Evolutionary conservation across 768 basidiomycete genomes (phyloP), one percentile per base, ranked within the genome.

Genomic region (Tylopilus sp.): DNA sequence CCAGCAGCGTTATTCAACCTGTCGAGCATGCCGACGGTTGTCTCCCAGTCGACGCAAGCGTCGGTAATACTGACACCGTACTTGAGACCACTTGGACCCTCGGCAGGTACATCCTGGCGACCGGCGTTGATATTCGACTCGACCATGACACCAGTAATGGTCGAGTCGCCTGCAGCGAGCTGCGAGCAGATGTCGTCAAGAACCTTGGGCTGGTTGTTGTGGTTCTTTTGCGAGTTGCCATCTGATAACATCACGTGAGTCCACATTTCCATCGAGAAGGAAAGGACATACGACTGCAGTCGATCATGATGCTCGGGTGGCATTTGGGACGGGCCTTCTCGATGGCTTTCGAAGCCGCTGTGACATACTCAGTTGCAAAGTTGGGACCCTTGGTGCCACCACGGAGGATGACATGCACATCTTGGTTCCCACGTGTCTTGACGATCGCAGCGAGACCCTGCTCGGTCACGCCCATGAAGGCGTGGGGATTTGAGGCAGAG

Each of bases 141-240:
- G 67, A 99, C 82, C 96, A 99, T 98, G 52, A 98, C 92, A 42
- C 96, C 96, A 6, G 91, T 91, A 71, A 99, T 87, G 62, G 78
- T 76, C 53, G 70, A 76, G 50, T 79, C 74, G 25, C 92, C 92
- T 8, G 80, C 79, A 7, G 69, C 72, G 49, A 98, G 81, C 72
- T 98, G 96, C 3, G 70, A 72, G 70, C 84, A 85, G 63, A 92
- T 80, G 69, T 80, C 72, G 58, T 82, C 79, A 52, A 91, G 64
- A 38, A 92, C 91, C 60, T 84, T 83, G 17, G 93, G 85, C 71
- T 97, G 95, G 72, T 95, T 96, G 64, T 82, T 81, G 76, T 96
- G 89, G 72, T 97, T 86, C 76, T 98, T 98, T 55, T 85, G 84
- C 31, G 94, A 97, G 78, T 99, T 99, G 28, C 96, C 96, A 65